These are phyloP conservation scores for Lepidium africanum DNA, from an alignment of 345 rosid genomes.

Conservation along the genomic window DNA sequence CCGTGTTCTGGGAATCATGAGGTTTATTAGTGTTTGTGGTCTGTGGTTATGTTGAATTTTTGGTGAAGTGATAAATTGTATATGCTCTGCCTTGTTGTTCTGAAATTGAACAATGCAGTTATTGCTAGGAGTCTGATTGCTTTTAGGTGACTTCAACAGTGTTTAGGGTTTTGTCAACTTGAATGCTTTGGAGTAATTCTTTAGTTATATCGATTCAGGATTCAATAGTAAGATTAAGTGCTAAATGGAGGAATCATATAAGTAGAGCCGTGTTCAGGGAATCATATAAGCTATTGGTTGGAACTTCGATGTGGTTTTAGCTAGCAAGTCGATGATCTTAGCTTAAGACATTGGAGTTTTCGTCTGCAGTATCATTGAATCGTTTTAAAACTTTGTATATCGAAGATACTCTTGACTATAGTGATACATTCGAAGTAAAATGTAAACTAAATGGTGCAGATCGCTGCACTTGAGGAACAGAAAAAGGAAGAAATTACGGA, in stretches of 20 bases:
- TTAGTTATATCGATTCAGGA: not conserved
- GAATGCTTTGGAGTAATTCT: not conserved
- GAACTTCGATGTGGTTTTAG: too few relatives aligned
- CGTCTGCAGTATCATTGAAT: not conserved
- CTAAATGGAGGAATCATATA: not conserved
- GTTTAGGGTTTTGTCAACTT: constrained; percentile 6
- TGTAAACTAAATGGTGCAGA: constrained; percentile 37
- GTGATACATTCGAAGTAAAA: constrained; percentile 11
- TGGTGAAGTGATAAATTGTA: not conserved
- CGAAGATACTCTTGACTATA: not conserved
- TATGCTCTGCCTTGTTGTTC: not conserved
- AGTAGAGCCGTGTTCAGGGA: not conserved
- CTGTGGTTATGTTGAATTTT: not conserved
- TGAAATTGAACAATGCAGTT: not conserved
- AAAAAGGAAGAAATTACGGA: constrained; percentile 52
- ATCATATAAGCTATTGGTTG: too few relatives aligned
- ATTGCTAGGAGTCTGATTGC: not conserved
- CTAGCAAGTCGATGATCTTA: too few relatives aligned
- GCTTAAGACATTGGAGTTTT: not conserved
- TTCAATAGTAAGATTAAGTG: not conserved
- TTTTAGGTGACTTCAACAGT: not conserved
- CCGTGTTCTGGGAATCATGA: not conserved
- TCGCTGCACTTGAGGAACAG: constrained; percentile 68
- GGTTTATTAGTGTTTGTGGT: not conserved
- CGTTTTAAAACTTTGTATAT: not conserved